Evolutionary conservation across 495 filamentous ascomycete genomes (phyloP).

Genomic region (Penicillium coprophilum): DNA sequence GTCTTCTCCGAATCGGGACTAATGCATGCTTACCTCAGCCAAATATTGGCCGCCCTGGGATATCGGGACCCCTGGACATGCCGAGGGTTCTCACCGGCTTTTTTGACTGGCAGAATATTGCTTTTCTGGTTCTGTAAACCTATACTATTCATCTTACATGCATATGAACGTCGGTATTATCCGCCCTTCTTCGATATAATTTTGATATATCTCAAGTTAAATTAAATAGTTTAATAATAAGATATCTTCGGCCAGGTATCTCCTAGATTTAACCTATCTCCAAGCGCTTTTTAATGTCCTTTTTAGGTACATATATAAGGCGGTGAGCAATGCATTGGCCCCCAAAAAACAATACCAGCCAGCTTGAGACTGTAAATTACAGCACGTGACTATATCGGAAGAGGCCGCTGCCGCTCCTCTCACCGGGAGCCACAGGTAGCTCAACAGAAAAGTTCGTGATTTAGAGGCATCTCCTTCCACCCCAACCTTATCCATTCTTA

Average conservation of each 20-base stretch:
- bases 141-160: too few relatives aligned
- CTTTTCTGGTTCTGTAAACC: neutral
- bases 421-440: slow-evolving; percentile 31
- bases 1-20: slow-evolving; percentile 32
- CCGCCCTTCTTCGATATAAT: too few relatives aligned
- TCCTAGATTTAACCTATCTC: neutral
- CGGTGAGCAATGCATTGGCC: neutral
- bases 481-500: slow-evolving; percentile 33
- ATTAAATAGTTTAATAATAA: neutral
- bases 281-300: neutral
- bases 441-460: slow-evolving; percentile 50
- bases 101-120: neutral
- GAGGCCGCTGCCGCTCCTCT: slow-evolving; percentile 20
- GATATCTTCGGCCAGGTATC: neutral
- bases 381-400: slow-evolving; percentile 24
- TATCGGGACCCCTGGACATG: too few relatives aligned
- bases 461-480: slow-evolving; percentile 30
- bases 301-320: neutral
- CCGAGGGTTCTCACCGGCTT: neutral
- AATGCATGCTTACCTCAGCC: slow-evolving; percentile 13
- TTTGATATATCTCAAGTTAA: neutral
- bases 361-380: neutral
- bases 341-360: neutral
- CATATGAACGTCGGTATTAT: too few relatives aligned
- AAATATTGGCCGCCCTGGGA: too few relatives aligned